Base-by-base conservation (phyloP, 2,329 filamentous ascomycete species). In the Nemania sp. region DNA sequence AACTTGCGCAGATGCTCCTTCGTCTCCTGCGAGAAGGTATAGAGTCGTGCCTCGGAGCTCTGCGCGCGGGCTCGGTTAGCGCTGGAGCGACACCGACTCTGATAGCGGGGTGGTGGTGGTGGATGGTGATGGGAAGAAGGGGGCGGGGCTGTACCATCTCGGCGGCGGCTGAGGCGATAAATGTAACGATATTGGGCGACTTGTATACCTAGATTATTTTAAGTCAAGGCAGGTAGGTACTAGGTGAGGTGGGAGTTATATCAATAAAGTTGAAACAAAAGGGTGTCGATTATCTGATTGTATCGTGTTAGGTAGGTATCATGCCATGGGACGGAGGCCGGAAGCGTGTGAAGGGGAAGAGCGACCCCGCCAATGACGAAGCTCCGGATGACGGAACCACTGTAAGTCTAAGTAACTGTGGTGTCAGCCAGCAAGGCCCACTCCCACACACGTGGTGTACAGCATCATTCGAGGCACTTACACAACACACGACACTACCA, bases 1-100 rank as follows among this genome's bases (percentile, higher is more conserved):
- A 99, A 99, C 78, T 97, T 98, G 76, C 91, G 90, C 67, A 99
- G 86, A 73, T 93, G 89, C 67, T 92, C 88, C 78, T 90, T 95
- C 47, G 92, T 97, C 78, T 95, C 91, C 66, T 87, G 85, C 34
- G 92, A 96, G 85, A 98, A 96, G 61, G 90, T 91, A 80, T 97
- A 98, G 65, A 98, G 84, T 69, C 92, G 85, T 64, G 92, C 88
- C 81, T 97, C 93, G 73, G 93, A 96, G 71, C 87, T 77, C 80
- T 82, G 62, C 39, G 47, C n/a, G 21, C 42, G 45, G 20, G 46
- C 35, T 3, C 65, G 47, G 59, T 65, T 58, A 60, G 57, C 35
- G 42, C 40, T 29, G n/a, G 15, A 15, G 46, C n/a, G 20, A 13
- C 13, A n/a, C 15, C 21, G 35, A 47, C 15, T 15, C n/a, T 47